phyloP scores from a whole-genome alignment of 2,329 filamentous ascomycete species.

The Magnaporthales sp. region DNA sequence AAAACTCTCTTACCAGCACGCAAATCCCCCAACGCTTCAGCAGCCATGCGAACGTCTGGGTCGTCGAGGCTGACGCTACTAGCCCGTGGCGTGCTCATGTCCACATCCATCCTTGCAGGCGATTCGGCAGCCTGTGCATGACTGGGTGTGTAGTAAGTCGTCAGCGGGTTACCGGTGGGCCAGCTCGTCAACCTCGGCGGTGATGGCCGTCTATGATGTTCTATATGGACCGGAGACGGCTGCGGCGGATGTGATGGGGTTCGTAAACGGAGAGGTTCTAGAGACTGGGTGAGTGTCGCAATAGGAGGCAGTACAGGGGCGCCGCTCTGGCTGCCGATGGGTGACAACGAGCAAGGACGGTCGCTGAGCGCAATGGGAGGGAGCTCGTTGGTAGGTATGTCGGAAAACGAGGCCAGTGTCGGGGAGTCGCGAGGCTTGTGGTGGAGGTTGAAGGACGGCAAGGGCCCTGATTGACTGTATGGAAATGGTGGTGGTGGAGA shows the following conservation, averaged over 20 bases:
- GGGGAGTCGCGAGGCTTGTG: slow-evolving; percentile 19
- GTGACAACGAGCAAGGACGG: slow-evolving; percentile 3
- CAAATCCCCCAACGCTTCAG: slow-evolving; percentile 67
- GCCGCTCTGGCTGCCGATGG: slow-evolving; percentile 12
- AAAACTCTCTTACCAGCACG: slow-evolving; percentile 50
- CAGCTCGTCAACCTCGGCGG: slow-evolving; percentile 25
- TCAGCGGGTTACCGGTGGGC: slow-evolving; percentile 40
- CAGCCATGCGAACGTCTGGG: slow-evolving; percentile 60
- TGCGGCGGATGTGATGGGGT: slow-evolving; percentile 10
- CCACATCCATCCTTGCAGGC: slow-evolving; percentile 39
- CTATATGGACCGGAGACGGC: slow-evolving; percentile 15
- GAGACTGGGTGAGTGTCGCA: slow-evolving; percentile 27
- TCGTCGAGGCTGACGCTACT: slow-evolving; percentile 53
- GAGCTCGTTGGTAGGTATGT: slow-evolving; percentile 27
- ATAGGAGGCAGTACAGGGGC: slow-evolving; percentile 30
- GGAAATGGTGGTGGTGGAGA: neutral
- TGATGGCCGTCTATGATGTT: slow-evolving; percentile 12
- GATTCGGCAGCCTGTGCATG: slow-evolving; percentile 34
- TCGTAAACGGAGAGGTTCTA: slow-evolving; percentile 15
- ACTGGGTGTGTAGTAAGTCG: slow-evolving; percentile 36
- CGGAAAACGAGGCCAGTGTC: slow-evolving; percentile 21
- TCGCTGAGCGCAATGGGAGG: slow-evolving; percentile 30
- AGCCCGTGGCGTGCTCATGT: slow-evolving; percentile 31
- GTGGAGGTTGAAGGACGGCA: neutral
- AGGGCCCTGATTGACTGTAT: neutral